These are phyloP conservation scores for Fusarium multiceps DNA, from an alignment of 2,329 filamentous ascomycete genomes.

Conservation along the genomic window DNA sequence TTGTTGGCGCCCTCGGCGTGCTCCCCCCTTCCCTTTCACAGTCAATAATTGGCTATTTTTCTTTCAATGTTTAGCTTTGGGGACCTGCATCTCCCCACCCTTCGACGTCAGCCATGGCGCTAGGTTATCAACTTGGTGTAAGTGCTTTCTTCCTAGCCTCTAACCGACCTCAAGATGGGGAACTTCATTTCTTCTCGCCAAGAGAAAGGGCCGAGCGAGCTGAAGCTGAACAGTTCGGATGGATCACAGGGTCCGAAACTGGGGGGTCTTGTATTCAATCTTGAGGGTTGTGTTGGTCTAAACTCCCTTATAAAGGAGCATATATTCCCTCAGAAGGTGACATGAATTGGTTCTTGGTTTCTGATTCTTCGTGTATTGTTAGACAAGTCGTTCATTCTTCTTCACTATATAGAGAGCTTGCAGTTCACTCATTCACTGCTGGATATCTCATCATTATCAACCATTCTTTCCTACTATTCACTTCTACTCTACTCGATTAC, in stretches of 20 bases:
- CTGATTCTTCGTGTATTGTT: conserved; percentile 5
- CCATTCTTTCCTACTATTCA: conserved; percentile 1
- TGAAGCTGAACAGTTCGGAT: not conserved
- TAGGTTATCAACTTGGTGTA: conserved; percentile 13
- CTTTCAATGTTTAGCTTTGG: conserved; percentile 15
- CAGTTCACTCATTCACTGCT: conserved; percentile 31
- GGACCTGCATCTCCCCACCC: conserved; percentile 29
- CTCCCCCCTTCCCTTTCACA: conserved; percentile 7
- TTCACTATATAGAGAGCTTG: conserved; percentile 32
- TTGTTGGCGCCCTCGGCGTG: conserved; percentile 11
- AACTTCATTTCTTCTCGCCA: conserved; percentile 24
- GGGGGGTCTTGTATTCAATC: conserved; percentile 28
- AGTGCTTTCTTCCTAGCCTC: conserved; percentile 15
- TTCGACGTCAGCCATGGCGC: conserved; percentile 8
- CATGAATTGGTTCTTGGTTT: conserved; percentile 2
- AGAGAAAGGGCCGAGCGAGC: conserved; percentile 15
- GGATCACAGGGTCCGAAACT: not conserved
- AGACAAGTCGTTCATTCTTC: conserved; percentile 3
- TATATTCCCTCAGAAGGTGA: conserved; percentile 14
- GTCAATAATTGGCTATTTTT: conserved; percentile 29
- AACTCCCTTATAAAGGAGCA: conserved; percentile 37
- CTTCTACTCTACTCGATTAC: not conserved
- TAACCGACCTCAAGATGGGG: conserved; percentile 12
- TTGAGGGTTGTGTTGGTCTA: conserved; percentile 24
- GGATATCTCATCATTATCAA: conserved; percentile 4